Evolutionary conservation across 345 rosid genomes (phyloP), one percentile per base, ranked within the genome.

Genomic region (Syzygium oleosum): DNA sequence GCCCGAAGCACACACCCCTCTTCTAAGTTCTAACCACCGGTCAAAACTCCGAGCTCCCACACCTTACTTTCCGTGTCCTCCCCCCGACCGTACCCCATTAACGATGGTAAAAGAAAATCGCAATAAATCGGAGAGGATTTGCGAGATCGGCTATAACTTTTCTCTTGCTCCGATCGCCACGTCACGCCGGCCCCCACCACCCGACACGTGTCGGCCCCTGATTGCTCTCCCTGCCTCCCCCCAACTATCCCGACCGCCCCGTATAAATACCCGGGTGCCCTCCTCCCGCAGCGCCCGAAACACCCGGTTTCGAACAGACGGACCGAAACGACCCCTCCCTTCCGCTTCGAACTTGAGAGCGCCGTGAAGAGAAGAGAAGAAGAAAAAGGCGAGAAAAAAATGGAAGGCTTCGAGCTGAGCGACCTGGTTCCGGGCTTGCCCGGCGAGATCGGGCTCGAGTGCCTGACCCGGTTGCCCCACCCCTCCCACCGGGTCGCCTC

Each of bases 361-460:
- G 52, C 34, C 21, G 53, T 17, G 34, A 6, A 80, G 29, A 51
- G 52, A 51, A 51, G 3, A 6, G 1, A 1, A 11, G 4, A 12
- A 59, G 16, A 21, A 27, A 53, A 53, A 68, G 55, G 34, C 7
- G 41, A 55, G 63, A 5, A 11, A 27, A 59, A 87, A 59, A 91
- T 91, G 91, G 92, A 88, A 54, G 16, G 2, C 85, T 79, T 58
- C 23, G 86, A 90, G 34, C 77, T 54, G 59, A 46, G 89, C 3
- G 95, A 93, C 86, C 88, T 94, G 87, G 53, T 95, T 5, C 95
- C 96, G 12, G 86, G 85, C 85, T 85, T 95, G 13, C 96, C 95
- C 5, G 90, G 89, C 34, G 98, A 95, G 79, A 86, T 95, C 84
- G 92, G 92, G 5, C 90, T 94, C 68, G 94, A 94, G 87, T 95